Evolutionary conservation across 2,329 filamentous ascomycete genomes (phyloP), one percentile per base, ranked within the genome.

Genomic region (Bipolaris victoriae): DNA sequence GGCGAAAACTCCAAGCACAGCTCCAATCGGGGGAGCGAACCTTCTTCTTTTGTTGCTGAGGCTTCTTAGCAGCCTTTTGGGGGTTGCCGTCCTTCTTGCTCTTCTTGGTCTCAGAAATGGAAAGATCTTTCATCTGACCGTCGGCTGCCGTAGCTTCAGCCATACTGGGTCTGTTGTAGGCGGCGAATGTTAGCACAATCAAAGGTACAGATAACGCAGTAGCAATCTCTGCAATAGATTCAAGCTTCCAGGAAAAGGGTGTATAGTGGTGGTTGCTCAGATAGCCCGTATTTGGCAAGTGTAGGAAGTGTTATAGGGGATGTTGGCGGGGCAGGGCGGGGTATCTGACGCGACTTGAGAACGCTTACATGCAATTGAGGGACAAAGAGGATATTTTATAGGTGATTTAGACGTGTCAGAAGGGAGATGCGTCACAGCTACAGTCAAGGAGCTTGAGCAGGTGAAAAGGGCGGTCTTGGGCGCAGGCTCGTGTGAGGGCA

Each of bases 1-100:
- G 33, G 33, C 44, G 37, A 49, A 29, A 20, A 3, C 22, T 31
- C 22, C 24, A 43, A 9, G 22, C 16, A 22, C 41, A 5, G 20
- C n/a, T 18, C 20, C 20, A 15, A 18, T 15, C 22, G 31, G 44
- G 29, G 63, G 3, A 9, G 22, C 68, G 56, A 57, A 75, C 71
- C 72, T 77, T 76, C 66, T 84, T 84, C 74, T 85, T 84, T 62
- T 82, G 69, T 48, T 75, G 72, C 57, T 76, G 73, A 37, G 80
- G 74, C 63, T 82, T 84, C 64, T 73, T 74, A 7, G 67, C 67
- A 20, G 68, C 69, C 16, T 60, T 72, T 58, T 71, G 67, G 7
- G 72, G 69, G 22, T 62, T 63, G 13, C 65, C 68, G n/a, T 75
- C 71, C 64, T 76, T 75, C 64, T 75, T 74, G 58, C 62, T 71